Evolutionary conservation across 1,139 yeast genomes (phyloP).

Genomic region (Suhomyces maxii): DNA sequence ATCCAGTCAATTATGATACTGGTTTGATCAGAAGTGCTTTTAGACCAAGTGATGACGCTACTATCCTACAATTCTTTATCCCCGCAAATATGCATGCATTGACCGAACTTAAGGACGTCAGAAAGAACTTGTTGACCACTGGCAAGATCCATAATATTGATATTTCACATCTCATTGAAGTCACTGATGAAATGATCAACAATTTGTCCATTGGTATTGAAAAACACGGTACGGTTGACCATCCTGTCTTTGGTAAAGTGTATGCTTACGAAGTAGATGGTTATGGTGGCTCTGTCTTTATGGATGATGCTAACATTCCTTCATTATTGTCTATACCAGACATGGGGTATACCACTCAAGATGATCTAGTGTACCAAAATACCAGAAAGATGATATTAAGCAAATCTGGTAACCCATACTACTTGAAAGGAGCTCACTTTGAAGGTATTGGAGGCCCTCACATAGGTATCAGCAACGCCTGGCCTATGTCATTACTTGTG

Average conservation of each 20-base stretch:
- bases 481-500: slow-evolving; percentile 86
- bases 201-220: slow-evolving; percentile 58
- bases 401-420: slow-evolving; percentile 77
- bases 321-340: slow-evolving; percentile 81
- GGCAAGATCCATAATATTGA: slow-evolving; percentile 11
- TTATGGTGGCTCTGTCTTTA: slow-evolving; percentile 66
- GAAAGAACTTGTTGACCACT: slow-evolving; percentile 20
- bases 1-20: slow-evolving; percentile 72
- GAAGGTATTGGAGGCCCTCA: slow-evolving; percentile 92
- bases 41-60: slow-evolving; percentile 89
- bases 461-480: slow-evolving; percentile 74
- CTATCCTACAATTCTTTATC: slow-evolving; percentile 73
- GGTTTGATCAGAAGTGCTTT: slow-evolving; percentile 84
- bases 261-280: slow-evolving; percentile 92
- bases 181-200: slow-evolving; percentile 37
- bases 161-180: slow-evolving; percentile 14
- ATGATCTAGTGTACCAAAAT: slow-evolving; percentile 67
- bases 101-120: slow-evolving; percentile 54
- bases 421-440: slow-evolving; percentile 57
- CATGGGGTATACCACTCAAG: slow-evolving; percentile 57
- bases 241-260: slow-evolving; percentile 70
- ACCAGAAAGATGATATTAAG: slow-evolving; percentile 76
- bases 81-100: slow-evolving; percentile 85
- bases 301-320: slow-evolving; percentile 94
- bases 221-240: slow-evolving; percentile 62